Percentiles rank a stretch among this genome's conserved stretches.
These are phyloP conservation scores for Metarhizium guizhouense DNA, from an alignment of 2,329 filamentous ascomycete genomes.

Conservation along the genomic window DNA sequence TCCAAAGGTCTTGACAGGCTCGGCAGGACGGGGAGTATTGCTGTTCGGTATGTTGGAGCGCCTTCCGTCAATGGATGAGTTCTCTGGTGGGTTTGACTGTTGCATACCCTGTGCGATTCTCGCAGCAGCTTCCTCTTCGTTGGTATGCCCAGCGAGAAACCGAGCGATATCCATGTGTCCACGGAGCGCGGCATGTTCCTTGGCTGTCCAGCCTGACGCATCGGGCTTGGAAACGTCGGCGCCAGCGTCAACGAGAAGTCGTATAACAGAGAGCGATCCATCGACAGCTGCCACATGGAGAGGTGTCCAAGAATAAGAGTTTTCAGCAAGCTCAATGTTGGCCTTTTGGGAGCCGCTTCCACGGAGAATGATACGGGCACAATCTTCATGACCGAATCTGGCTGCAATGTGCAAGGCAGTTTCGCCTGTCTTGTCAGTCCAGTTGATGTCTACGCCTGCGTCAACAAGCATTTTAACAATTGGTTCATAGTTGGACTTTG, in stretches of 20 bases:
- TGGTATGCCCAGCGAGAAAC: slow-evolving; percentile 48
- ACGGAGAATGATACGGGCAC: slow-evolving; percentile 65
- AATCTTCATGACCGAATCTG: slow-evolving; percentile 75
- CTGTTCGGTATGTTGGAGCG: slow-evolving; percentile 42
- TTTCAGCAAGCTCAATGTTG: slow-evolving; percentile 69
- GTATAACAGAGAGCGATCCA: slow-evolving; percentile 65
- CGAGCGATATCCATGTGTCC: slow-evolving; percentile 78
- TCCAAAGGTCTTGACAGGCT: slow-evolving; percentile 90
- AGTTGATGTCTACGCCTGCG: slow-evolving; percentile 87
- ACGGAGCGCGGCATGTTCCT: slow-evolving; percentile 83
- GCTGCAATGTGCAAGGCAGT: slow-evolving; percentile 88
- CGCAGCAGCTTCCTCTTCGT: slow-evolving; percentile 20
- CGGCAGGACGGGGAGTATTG: slow-evolving; percentile 42
- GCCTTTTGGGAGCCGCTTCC: slow-evolving; percentile 63
- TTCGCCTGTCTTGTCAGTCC: slow-evolving; percentile 82
- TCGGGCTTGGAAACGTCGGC: slow-evolving; percentile 68
- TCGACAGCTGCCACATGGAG: slow-evolving; percentile 89
- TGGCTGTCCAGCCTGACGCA: slow-evolving; percentile 87
- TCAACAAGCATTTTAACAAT: slow-evolving; percentile 86
- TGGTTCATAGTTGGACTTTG: slow-evolving; percentile 73
- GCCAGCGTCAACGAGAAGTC: slow-evolving; percentile 69
- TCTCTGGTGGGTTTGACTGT: slow-evolving; percentile 28
- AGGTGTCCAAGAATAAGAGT: slow-evolving; percentile 89
- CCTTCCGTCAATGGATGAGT: slow-evolving; percentile 53
- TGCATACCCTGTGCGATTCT: slow-evolving; percentile 13